Base-by-base conservation (phyloP, 2,329 filamentous ascomycete species). In the Aspergillus sp. region DNA sequence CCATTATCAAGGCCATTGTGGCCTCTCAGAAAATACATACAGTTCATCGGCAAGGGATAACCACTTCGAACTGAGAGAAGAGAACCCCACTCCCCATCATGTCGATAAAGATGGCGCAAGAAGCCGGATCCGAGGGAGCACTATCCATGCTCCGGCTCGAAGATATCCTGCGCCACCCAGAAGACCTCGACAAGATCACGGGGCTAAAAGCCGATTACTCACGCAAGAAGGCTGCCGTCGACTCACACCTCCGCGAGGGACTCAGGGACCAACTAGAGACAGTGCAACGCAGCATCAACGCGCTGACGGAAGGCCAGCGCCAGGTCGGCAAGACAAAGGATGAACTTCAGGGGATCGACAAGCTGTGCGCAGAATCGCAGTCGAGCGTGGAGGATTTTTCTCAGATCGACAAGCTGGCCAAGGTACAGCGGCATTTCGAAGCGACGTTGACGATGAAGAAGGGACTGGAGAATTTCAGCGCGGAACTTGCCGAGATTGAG, bases 311-410 rank as follows among this genome's bases (percentile, higher is more conserved):
- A 63, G 90, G 90, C 47, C 90, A 97, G 69, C 86, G 90, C 67
- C 88, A 88, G 51, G 87, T 98, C 33, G 85, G 88, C 63, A 81
- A 86, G 59, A 96, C 96, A 71, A 95, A 94, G 69, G 91, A 97
- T 56, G 93, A 98, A 73, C 93, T 98, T 81, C 89, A 94, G 76
- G 94, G 91, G 71, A 97, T 98, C 61, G 93, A 98, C 73, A 89
- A 88, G 71, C 80, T 98, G 54, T 98, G 93, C 73, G 89, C 90
- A 53, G 94, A 98, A 70, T 90, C 90, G 46, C 91, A 97, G 73
- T 88, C 88, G 65, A 96, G 96, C 82, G 95, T 98, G 61, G 83
- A 86, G 62, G 93, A 98, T 73, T 97, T 98, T 69, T 91, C 91
- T 46, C 88, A 95, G 69, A 93, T 94, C 55, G 71, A 73, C 46